A percentile compares a stretch with the other conserved stretches of the same genome.
phyloP scores from a whole-genome alignment of 2,329 filamentous ascomycete species.

The Periglandula ipomoeae region DNA sequence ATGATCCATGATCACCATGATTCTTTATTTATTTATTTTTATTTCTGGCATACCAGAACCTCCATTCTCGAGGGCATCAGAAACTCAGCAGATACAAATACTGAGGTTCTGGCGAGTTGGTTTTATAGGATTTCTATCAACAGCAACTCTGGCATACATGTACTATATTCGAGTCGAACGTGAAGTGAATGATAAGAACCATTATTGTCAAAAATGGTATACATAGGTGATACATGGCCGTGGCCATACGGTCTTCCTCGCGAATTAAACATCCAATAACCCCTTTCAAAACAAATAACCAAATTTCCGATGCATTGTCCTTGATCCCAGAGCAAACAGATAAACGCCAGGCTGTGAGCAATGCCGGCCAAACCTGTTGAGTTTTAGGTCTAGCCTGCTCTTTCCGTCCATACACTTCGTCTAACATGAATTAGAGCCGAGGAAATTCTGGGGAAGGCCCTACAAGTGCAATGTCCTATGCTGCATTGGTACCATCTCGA shows the following conservation, averaged over 20 bases:
- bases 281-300: conserved; percentile 22
- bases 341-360: conserved; percentile 3
- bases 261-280: conserved; percentile 16
- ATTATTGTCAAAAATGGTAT: neutral
- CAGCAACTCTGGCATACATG: too few species aligned
- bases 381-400: neutral
- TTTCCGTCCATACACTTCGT: neutral
- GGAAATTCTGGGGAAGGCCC: neutral
- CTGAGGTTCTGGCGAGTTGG: too few species aligned
- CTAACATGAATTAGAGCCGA: neutral
- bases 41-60: too few species aligned
- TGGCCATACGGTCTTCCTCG: neutral
- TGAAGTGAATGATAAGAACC: too few species aligned
- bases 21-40: too few species aligned
- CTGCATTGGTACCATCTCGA: conserved; percentile 17
- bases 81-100: too few species aligned
- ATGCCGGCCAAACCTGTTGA: neutral
- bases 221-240: neutral
- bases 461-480: neutral
- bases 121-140: too few species aligned
- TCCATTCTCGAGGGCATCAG: too few species aligned
- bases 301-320: conserved; percentile 18
- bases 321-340: conserved; percentile 14
- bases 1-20: too few species aligned
- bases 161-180: too few species aligned